phyloP scores from a whole-genome alignment of 2,329 filamentous ascomycete genomes.

The Dendryphion nanum region DNA sequence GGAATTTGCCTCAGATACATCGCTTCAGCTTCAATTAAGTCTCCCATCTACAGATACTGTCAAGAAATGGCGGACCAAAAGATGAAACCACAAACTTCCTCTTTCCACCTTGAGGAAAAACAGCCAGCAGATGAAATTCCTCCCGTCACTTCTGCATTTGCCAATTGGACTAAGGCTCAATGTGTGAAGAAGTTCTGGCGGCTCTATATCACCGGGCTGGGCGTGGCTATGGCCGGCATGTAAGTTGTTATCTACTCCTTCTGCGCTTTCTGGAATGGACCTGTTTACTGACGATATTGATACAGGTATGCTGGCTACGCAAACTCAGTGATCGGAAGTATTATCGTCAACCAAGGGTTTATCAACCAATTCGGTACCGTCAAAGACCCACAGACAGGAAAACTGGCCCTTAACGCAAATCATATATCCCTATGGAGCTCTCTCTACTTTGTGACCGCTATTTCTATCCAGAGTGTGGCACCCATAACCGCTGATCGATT shows the following conservation, averaged over 20 bases:
- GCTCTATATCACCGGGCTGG: slow-evolving; percentile 3
- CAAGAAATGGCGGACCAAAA: too few relatives aligned
- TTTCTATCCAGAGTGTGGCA: slow-evolving; percentile 4
- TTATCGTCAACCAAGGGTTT: slow-evolving; percentile 7
- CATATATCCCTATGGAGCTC: slow-evolving; percentile 8
- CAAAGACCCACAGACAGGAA: slow-evolving; percentile 5
- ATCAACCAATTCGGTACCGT: slow-evolving; percentile 8
- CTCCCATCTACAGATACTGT: too few relatives aligned
- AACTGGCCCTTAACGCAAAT: slow-evolving; percentile 4
- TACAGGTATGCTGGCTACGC: slow-evolving; percentile 7
- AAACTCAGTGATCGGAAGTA: slow-evolving; percentile 9
- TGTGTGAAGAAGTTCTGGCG: slow-evolving; percentile 6
- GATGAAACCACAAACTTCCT: too few relatives aligned
- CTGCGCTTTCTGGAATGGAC: too few relatives aligned
- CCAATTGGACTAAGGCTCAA: slow-evolving; percentile 4
- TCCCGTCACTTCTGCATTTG: slow-evolving; percentile 3
- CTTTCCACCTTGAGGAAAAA: too few relatives aligned
- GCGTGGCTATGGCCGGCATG: slow-evolving; percentile 4
- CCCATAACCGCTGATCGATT: slow-evolving; percentile 6
- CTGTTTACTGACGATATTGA: background rate
- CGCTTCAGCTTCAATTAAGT: too few relatives aligned
- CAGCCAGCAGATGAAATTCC: background rate
- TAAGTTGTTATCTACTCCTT: slow-evolving; percentile 2
- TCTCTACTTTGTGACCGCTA: slow-evolving; percentile 4
- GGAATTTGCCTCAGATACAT: too few relatives aligned